These are phyloP conservation scores for Funneliformis geosporum DNA, from an alignment of 192 early-diverging fungal genomes.

Conservation along the genomic window DNA sequence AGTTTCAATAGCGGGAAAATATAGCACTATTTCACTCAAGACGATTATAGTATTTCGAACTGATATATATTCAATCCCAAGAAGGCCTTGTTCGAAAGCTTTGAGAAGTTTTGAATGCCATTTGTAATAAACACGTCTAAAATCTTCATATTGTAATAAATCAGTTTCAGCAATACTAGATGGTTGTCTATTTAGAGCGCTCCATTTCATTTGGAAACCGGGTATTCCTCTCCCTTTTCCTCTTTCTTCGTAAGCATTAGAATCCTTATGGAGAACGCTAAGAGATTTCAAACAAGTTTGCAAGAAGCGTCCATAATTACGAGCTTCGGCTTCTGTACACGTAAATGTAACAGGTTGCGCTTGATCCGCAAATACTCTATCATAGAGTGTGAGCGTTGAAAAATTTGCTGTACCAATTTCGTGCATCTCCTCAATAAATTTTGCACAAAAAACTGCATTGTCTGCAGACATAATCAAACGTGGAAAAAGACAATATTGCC, in stretches of 20 bases:
- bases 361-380: slow-evolving; percentile 48
- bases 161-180: slow-evolving; percentile 48
- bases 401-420: slow-evolving; percentile 67
- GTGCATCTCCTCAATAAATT: slow-evolving; percentile 74
- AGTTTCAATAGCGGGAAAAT: slow-evolving; percentile 61
- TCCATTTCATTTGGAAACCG: slow-evolving; percentile 74
- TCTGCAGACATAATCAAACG: slow-evolving; percentile 61
- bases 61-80: slow-evolving; percentile 68
- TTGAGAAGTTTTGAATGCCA: slow-evolving; percentile 67
- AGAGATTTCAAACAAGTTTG: slow-evolving; percentile 56
- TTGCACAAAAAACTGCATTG: slow-evolving; percentile 76
- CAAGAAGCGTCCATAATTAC: slow-evolving; percentile 71
- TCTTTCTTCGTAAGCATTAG: slow-evolving; percentile 53
- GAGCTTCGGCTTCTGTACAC: slow-evolving; percentile 74
- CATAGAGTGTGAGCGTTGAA: slow-evolving; percentile 70
- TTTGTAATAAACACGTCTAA: slow-evolving; percentile 64
- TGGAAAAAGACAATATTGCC: slow-evolving; percentile 77
- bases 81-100: slow-evolving; percentile 45
- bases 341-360: slow-evolving; percentile 41
- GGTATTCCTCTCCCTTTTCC: slow-evolving; percentile 58
- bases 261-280: slow-evolving; percentile 56
- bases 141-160: slow-evolving; percentile 60
- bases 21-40: slow-evolving; percentile 59
- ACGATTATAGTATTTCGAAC: slow-evolving; percentile 77
- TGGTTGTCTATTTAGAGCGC: slow-evolving; percentile 33